Base-by-base conservation (phyloP, 305 asterid genomes). In the Fraxinus baroniana region DNA sequence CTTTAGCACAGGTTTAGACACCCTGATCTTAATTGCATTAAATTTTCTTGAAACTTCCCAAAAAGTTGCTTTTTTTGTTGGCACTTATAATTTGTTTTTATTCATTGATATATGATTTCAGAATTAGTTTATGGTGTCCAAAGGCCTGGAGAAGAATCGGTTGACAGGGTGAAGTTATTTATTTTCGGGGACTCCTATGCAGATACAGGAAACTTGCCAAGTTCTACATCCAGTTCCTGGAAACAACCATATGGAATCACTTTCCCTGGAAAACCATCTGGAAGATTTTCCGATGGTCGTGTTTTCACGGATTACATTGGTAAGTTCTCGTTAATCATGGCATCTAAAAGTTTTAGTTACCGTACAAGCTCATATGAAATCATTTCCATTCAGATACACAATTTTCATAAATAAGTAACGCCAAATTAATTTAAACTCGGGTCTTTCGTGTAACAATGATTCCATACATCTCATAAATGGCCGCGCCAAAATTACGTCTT, bases 111-210 rank as follows among this genome's bases (percentile, higher is more conserved):
- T 68, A 28, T 10, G 24, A 68, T 41, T 82, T 66, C 68, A 85
- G 80, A 77, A 46, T 80, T 41, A 52, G 10, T n/a, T 74, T 37
- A 2, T 78, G 30, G 80, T 41, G 73, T 73, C 39, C 68, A 73
- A 79, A 82, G 66, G 41, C 22, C 52, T 41, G 46, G 28, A 30
- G 78, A 17, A 30, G 57, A 62, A 33, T 12, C 22, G 4, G 28
- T 32, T 64, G 84, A 79, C 32, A 76, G 33, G 1, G 79, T 32
- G 73, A 91, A 87, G 89, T 39, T 91, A 2, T 91, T 91, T 37
- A 95, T 88, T 68, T 93, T 93, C 15, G 95, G 97, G 28, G 95
- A 93, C 82, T 93, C 97, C 0, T 93, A 91, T 2, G 97, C 90
- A 0, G 97, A 93, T 83, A 89, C 95, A 0, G 97, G 97, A 36